Evolutionary conservation across 345 rosid genomes (phyloP).

Genomic region (Melastoma malabathricum): DNA sequence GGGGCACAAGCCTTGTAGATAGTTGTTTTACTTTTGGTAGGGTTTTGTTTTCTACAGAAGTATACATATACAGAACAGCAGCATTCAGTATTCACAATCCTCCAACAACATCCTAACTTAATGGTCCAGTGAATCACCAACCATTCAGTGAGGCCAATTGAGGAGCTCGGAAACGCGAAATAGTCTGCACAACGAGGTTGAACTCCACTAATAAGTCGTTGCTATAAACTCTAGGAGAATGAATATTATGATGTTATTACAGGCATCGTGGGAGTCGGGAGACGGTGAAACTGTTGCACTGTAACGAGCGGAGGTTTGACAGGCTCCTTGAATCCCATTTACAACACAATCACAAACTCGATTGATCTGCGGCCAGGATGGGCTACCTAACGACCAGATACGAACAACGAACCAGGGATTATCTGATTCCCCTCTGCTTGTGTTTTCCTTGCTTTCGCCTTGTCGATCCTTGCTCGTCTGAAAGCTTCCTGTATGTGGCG

Average conservation of each 20-base stretch:
- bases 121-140: too few relatives aligned
- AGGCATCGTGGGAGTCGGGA: conserved; percentile 8
- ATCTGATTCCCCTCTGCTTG: conserved; percentile 53
- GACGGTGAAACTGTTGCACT: conserved; percentile 13
- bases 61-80: too few relatives aligned
- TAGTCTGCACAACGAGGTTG: not conserved
- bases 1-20: conserved; percentile 61
- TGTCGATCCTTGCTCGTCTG: conserved; percentile 74
- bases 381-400: conserved; percentile 57
- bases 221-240: conserved; percentile 9
- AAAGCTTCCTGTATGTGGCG: conserved; percentile 95
- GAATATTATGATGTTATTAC: conserved; percentile 5
- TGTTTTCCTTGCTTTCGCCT: conserved; percentile 61
- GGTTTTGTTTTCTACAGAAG: not conserved
- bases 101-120: too few relatives aligned
- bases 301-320: not conserved
- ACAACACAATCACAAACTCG: too few relatives aligned
- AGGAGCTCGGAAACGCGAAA: not conserved
- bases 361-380: not conserved
- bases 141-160: too few relatives aligned
- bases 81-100: too few relatives aligned
- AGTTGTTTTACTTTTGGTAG: conserved; percentile 12
- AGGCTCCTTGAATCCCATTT: too few relatives aligned
- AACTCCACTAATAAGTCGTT: conserved; percentile 3
- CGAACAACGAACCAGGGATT: conserved; percentile 48